Evolutionary conservation across 2,329 filamentous ascomycete genomes (phyloP).

Genomic region (Coniella lustricola): DNA sequence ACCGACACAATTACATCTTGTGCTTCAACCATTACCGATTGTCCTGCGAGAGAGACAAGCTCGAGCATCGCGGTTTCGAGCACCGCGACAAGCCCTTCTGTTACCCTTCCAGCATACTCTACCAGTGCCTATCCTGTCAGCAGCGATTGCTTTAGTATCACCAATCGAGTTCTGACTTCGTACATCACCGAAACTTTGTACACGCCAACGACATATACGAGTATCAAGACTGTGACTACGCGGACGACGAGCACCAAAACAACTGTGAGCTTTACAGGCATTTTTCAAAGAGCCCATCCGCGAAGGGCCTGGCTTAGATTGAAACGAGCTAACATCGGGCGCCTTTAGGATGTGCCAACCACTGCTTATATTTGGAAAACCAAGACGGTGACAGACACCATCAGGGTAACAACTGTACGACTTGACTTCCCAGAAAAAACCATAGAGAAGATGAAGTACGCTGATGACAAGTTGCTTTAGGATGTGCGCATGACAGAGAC

Average conservation of each 20-base stretch:
- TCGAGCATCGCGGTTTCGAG: not conserved
- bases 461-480: no score
- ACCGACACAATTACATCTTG: conserved; percentile 5
- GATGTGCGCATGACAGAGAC: no score
- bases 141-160: not conserved
- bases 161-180: not conserved
- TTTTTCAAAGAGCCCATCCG: not conserved
- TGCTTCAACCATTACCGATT: conserved; percentile 4
- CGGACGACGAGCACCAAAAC: not conserved
- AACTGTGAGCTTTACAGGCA: not conserved
- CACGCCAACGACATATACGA: not conserved
- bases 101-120: not conserved
- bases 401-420: no score
- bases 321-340: no score
- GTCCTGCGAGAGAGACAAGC: conserved; percentile 1
- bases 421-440: no score
- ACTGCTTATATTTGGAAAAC: no score
- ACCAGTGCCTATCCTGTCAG: not conserved
- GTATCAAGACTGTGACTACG: not conserved
- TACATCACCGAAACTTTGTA: not conserved
- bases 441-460: no score
- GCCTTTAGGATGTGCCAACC: no score
- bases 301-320: no score
- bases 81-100: not conserved
- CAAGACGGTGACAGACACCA: no score